Base-by-base conservation (phyloP, 2,329 filamentous ascomycete genomes). In the Botrytis pseudocinerea region DNA sequence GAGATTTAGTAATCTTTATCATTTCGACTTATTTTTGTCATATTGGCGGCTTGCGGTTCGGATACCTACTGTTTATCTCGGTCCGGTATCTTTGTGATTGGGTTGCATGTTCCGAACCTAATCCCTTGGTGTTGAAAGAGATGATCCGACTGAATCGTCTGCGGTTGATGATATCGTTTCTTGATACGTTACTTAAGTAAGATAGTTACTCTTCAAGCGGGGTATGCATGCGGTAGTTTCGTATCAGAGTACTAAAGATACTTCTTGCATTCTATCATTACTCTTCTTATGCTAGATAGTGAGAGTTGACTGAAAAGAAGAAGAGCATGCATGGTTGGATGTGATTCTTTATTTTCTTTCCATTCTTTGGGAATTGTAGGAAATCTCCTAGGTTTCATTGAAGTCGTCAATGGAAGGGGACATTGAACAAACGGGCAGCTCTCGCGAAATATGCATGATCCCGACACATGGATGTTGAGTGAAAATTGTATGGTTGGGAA, bases 11-110 rank as follows among this genome's bases (percentile, higher is more conserved):
- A 25, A 25, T n/a, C 25, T n/a, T 32, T 63, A 5, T 32, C 44
- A 16, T 54, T n/a, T 54, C n/a, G 25, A 7, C 14, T 12, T 2
- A 32, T 46, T 32, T 20, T 32, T 22, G 25, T 65, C 42, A 65
- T 35, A 65, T 38, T 48, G 20, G 28, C 40, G 61, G 61, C 61
- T 63, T 63, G 61, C 38, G n/a, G n/a, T 44, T 32, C 61, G n/a
- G 40, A 28, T 20, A n/a, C 25, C 59, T 63, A n/a, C 40, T 44
- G n/a, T 28, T n/a, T 18, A 20, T 28, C 6, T 28, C 51, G 51
- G n/a, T 2, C n/a, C 51, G n/a, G 38, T 40, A 35, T 4, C 20
- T 66, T 66, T 40, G 44, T 65, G 44, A 51, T 66, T 51, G 28
- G 63, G 63, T 7, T 66, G 32, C 32, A 51, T 40, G 18, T 51